phyloP scores from a whole-genome alignment of 192 early-diverging fungal genomes.

The Podila minutissima region DNA sequence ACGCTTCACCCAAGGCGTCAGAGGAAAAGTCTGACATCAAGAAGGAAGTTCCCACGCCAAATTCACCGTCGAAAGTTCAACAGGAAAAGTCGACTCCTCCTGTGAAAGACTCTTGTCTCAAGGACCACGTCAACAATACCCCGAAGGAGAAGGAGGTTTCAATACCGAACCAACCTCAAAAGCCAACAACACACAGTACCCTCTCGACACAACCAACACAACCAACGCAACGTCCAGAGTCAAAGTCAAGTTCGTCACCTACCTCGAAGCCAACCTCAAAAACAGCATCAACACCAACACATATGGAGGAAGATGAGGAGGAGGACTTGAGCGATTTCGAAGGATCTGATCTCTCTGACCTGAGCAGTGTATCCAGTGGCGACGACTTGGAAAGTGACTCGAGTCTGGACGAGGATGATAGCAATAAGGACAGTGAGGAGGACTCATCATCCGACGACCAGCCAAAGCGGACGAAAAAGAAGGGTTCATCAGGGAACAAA shows the following conservation, averaged over 20 bases:
- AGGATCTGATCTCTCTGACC: slow-evolving; percentile 42
- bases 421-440: slow-evolving; percentile 11
- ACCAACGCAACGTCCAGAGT: not conserved
- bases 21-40: not conserved
- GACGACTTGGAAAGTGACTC: slow-evolving; percentile 29
- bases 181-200: not conserved
- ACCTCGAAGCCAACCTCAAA: not conserved
- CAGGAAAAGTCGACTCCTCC: not conserved
- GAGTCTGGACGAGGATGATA: not conserved
- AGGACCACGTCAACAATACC: not conserved
- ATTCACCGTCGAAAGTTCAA: not conserved
- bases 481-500: not conserved
- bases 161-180: not conserved
- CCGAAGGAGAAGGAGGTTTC: not conserved
- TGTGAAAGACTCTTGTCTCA: not conserved
- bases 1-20: not conserved
- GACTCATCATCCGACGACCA: slow-evolving; percentile 20
- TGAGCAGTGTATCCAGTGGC: slow-evolving; percentile 38
- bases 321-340: slow-evolving; percentile 32
- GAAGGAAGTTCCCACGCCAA: not conserved
- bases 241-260: not conserved
- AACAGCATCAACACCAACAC: not conserved
- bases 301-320: not conserved
- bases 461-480: slow-evolving; percentile 3
- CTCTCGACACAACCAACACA: not conserved